These are phyloP conservation scores for Nicotiana otophora DNA, from an alignment of 257 asterid genomes.

Conservation along the genomic window DNA sequence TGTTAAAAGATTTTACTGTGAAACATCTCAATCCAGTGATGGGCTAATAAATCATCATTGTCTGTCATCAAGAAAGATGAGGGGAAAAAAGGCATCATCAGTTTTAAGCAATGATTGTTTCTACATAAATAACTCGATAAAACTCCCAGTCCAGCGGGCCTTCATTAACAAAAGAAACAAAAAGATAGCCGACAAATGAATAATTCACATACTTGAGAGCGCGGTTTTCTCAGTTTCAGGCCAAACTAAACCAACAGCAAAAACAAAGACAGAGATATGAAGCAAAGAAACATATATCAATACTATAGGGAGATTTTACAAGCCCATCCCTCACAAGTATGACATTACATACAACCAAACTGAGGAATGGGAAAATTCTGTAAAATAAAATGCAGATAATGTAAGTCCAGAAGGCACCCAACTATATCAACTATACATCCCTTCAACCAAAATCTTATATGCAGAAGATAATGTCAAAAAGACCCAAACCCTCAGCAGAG, in stretches of 20 bases:
- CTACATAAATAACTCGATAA: no score
- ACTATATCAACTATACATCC: conserved; percentile 23
- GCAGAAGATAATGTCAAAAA: background rate
- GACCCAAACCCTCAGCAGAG: background rate
- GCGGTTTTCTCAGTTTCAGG: background rate
- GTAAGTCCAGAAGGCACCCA: background rate
- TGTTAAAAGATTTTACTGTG: no score
- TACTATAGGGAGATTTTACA: conserved; percentile 9
- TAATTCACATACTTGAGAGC: background rate
- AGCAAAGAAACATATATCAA: conserved; percentile 5
- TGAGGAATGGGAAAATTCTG: background rate
- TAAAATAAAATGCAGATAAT: background rate
- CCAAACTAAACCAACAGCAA: background rate
- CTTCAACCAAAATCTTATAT: conserved; percentile 19
- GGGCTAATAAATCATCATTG: no score
- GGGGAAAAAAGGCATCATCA: no score
- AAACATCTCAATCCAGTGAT: no score
- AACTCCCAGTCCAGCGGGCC: background rate
- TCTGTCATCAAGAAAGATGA: no score
- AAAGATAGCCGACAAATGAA: background rate
- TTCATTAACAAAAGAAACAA: background rate
- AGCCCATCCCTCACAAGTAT: conserved; percentile 9
- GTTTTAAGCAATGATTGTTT: no score
- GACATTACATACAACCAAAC: conserved; percentile 18
- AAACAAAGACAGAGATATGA: background rate